These are phyloP conservation scores for Tylopilus microsporus DNA, from an alignment of 1,284 basidiomycete species.

Conservation along the genomic window DNA sequence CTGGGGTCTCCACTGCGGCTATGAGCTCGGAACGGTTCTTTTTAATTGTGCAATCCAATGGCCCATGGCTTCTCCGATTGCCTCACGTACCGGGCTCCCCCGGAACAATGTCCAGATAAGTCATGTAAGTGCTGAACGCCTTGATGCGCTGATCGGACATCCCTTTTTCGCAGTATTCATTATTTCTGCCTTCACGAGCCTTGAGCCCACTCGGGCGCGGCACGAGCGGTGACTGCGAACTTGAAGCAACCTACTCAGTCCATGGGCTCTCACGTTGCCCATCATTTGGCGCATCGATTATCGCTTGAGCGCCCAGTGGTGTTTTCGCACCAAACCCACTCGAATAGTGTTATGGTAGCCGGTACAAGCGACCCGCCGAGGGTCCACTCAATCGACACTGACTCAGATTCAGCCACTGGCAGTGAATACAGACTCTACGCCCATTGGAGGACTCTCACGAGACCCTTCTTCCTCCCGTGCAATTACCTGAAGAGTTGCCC, in stretches of 20 bases:
- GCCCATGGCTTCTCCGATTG: not conserved
- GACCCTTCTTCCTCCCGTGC: not conserved
- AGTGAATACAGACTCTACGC: not conserved
- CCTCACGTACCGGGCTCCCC: not conserved
- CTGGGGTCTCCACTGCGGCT: constrained; percentile 1
- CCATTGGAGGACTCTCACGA: constrained; percentile 6
- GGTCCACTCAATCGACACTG: not conserved
- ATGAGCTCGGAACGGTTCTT: not conserved
- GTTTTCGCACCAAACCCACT: not conserved
- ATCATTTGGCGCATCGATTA: not conserved
- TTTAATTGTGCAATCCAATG: not conserved
- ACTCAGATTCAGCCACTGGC: not conserved
- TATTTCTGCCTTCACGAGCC: no score
- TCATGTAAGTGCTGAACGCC: constrained; percentile 4
- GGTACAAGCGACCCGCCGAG: not conserved
- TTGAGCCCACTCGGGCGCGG: no score
- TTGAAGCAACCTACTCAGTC: not conserved
- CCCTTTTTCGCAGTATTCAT: not conserved
- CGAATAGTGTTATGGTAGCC: not conserved
- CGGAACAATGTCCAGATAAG: not conserved
- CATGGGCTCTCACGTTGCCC: not conserved
- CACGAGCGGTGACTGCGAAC: no score
- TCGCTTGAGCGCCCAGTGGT: not conserved
- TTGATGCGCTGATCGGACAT: not conserved
- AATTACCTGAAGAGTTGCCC: constrained; percentile 2